Evolutionary conservation across 2,329 filamentous ascomycete genomes (phyloP).

Genomic region (Onygena corvina): DNA sequence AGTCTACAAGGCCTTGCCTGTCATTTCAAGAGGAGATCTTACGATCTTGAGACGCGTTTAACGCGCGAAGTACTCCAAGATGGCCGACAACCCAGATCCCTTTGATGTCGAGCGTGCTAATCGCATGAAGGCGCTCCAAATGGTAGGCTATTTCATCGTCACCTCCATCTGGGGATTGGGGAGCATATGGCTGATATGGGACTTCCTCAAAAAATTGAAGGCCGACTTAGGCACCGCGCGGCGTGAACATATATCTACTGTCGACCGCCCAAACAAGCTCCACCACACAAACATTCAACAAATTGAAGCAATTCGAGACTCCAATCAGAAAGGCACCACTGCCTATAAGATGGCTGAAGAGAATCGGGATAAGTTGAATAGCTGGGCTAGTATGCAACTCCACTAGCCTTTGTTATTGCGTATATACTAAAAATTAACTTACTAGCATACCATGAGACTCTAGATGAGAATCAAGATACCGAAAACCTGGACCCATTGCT

Average conservation of each 20-base stretch:
- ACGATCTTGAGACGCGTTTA: background rate
- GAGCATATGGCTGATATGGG: background rate
- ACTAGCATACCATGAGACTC: constrained; percentile 12
- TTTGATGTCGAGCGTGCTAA: constrained; percentile 14
- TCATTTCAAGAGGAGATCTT: background rate
- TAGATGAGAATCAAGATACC: constrained; percentile 22
- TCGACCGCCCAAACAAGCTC: constrained; percentile 17
- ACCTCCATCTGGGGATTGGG: background rate
- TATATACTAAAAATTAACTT: background rate
- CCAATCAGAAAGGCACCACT: constrained; percentile 23
- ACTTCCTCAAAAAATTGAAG: constrained; percentile 16
- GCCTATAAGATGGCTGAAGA: constrained; percentile 20
- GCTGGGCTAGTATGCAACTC: constrained; percentile 26
- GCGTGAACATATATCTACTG: constrained; percentile 28
- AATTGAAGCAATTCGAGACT: constrained; percentile 22
- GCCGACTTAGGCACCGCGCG: constrained; percentile 29
- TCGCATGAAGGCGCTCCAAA: constrained; percentile 22
- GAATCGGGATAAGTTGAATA: constrained; percentile 20
- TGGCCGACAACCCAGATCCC: constrained; percentile 10
- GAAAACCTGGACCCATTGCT: constrained; percentile 25
- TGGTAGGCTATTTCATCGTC: constrained; percentile 17
- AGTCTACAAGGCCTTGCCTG: background rate
- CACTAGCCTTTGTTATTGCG: background rate
- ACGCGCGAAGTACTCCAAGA: constrained; percentile 4
- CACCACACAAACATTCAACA: constrained; percentile 15